Evolutionary conservation across 1,284 basidiomycete genomes (phyloP), one percentile per base, ranked within the genome.

Genomic region (Naganishia cerealis): DNA sequence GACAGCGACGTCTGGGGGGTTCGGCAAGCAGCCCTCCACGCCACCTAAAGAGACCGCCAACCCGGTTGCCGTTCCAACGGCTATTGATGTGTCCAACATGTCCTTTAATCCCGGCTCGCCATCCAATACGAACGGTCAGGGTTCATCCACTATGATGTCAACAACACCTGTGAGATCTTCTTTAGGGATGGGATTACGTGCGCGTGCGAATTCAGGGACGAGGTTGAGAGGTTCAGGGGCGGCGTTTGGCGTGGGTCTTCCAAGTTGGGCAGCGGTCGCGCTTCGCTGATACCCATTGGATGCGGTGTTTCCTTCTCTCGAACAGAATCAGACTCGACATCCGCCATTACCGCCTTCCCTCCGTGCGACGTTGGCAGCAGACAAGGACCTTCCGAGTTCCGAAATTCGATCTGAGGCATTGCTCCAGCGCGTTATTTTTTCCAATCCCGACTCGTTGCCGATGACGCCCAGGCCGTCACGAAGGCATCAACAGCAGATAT

Each of bases 401-500:
- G 70, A 71, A 46, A 68, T 68, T 21, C 66, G 70, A 21, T 71
- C 70, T 1, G 70, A 71, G 66, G 70, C 67, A 4, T 57, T 71
- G 24, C 63, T 71, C 1, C 70, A 68, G 26, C 61, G 67, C 40
- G 65, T 68, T 33, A 71, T 68, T 16, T 65, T 71, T 12, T 68
- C 67, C 43, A 71, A 71, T 50, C 66, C 70, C 3, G 57, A 67
- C 21, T 59, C 70, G 7, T 26, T 68, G 18, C 70, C 70, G 12
- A 67, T 71, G 62, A 71, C 70, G 4, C 70, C 70, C 3, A 43
- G 43, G 24, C 66, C 66, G n/a, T 65, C 65, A 15, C 57, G 58
- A 9, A 56, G 63, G 16, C 57, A 59, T 29, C 54, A 54, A 24
- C 42, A 57, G 7, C 26, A 53, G 33, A 40, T 56, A 18, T 50